Evolutionary conservation across 768 basidiomycete genomes (phyloP), one percentile per base, ranked within the genome.

Genomic region (Botryobasidium botryosum): DNA sequence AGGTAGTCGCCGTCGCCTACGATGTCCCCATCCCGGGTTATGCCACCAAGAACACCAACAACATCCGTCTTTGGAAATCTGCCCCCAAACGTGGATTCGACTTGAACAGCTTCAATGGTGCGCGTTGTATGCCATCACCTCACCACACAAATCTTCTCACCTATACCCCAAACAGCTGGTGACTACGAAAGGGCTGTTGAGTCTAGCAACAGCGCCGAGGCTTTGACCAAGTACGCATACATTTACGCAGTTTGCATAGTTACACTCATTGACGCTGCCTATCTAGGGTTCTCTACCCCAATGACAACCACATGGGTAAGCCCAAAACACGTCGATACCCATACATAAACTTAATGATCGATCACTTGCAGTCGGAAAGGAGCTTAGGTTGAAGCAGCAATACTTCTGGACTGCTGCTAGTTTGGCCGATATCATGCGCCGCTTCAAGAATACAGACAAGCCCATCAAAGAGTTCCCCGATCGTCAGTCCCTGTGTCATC

Each of bases 381-480:
- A 86, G 57, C 63, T 86, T 25, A 33, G 44, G 13, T 24, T 51
- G 25, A 42, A 44, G 25, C 45, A 44, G 27, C 92, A 99, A 64
- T 91, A 91, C 64, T 85, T 94, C 65, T 82, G 87, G 87, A 87
- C 85, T 33, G 77, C 83, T 39, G 82, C 90, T 24, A 80, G 78
- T 59, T 68, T 90, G 39, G 72, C 75, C 39, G 92, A 97, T 57
- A 94, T 97, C 57, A 56, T 92, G 39, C 74, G 92, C 44, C 77
- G 92, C 40, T 97, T 90, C 73, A 90, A 81, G 69, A 82, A 92
- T 62, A 66, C 83, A 17, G 78, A 74, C 40, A 80, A 84, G 59
- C 76, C 78, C 2, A 77, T 91, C 52, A 63, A 66, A 7, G 75
- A 83, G 52, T 76, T 99, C 57, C 71, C 88, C 1, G 85, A 94